phyloP scores from a whole-genome alignment of 495 filamentous ascomycete genomes.

The Penicillium roqueforti region DNA sequence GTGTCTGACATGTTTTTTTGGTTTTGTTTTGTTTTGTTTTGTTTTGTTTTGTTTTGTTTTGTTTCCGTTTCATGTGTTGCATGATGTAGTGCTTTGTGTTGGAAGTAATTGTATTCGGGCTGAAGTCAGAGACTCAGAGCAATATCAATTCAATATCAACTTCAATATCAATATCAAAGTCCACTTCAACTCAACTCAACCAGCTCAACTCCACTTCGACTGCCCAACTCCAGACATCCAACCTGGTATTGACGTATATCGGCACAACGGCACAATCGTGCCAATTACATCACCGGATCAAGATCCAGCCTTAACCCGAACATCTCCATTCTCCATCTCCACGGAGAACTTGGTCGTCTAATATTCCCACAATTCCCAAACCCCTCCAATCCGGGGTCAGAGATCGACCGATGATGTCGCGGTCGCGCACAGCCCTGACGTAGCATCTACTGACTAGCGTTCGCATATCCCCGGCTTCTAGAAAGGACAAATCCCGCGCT shows the following conservation, averaged over 20 bases:
- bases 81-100: no score
- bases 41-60: no score
- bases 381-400: constrained; percentile 9
- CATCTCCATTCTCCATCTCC: not conserved
- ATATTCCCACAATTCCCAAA: not conserved
- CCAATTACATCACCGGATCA: not conserved
- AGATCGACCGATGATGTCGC: constrained; percentile 14
- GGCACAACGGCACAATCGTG: not conserved
- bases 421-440: constrained; percentile 13
- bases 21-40: no score
- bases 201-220: no score
- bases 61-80: not conserved
- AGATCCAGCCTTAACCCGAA: not conserved
- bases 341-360: not conserved
- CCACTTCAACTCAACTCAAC: no score
- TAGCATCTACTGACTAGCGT: not conserved
- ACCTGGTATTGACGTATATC: constrained; percentile 2
- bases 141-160: no score
- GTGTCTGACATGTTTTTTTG: not conserved
- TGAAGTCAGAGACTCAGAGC: no score
- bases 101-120: no score
- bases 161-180: no score
- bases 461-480: constrained; percentile 17
- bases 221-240: no score
- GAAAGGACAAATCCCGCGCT: constrained; percentile 23